Conservation (phyloP, 2,329 filamentous ascomycete species). For the Pseudogymnoascus sp. region DNA sequence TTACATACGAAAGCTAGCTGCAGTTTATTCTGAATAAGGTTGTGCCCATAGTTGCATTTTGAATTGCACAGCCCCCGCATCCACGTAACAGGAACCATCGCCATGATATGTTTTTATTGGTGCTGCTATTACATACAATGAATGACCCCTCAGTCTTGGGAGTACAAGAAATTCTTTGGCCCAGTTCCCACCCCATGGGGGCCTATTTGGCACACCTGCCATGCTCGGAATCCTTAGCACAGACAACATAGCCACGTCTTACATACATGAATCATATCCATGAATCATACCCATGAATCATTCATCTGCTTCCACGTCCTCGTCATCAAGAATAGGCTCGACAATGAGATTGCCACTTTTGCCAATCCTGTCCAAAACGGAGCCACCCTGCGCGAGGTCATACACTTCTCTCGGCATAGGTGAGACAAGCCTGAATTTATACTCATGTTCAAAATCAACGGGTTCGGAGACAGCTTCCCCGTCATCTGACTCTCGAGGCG, state of each 20-base stretch:
- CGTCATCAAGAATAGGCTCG: constrained; percentile 51
- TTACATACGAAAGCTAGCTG: background rate
- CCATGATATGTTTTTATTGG: background rate
- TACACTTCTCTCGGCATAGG: constrained; percentile 80
- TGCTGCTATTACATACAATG: constrained; percentile 1
- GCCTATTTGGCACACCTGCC: background rate
- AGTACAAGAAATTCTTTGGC: background rate
- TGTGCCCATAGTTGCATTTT: background rate
- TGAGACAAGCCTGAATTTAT: constrained; percentile 76
- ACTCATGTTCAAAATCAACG: constrained; percentile 68
- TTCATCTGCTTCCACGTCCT: constrained; percentile 11
- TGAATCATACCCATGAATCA: constrained; percentile 5
- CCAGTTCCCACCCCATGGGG: background rate
- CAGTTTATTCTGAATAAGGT: constrained; percentile 1
- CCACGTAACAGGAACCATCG: background rate
- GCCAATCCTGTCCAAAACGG: constrained; percentile 67
- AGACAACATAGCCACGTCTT: background rate
- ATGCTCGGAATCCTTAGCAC: background rate
- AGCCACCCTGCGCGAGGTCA: constrained; percentile 57
- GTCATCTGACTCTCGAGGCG: constrained; percentile 16
- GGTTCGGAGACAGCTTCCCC: constrained; percentile 40
- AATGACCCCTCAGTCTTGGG: background rate
- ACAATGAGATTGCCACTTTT: constrained; percentile 84
- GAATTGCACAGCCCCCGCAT: constrained; percentile 4
- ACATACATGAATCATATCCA: constrained; percentile 1